Percentiles rank a stretch among this genome's conserved stretches.
Evolutionary conservation across 2,329 filamentous ascomycete species (phyloP).

Genomic region (Fusarium torulosum): DNA sequence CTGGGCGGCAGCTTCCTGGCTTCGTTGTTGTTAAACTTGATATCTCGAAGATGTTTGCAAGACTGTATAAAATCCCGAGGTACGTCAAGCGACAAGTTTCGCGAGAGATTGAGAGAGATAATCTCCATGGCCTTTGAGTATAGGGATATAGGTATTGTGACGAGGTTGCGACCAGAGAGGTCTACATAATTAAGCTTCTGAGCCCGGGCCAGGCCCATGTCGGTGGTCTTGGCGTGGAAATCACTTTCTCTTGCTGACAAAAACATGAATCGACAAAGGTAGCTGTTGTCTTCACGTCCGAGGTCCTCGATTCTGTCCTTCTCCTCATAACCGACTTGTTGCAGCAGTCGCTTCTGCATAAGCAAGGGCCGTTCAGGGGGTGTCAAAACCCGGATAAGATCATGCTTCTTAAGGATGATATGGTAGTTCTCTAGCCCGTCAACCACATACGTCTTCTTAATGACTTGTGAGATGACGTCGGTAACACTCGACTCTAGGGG

Average conservation of each 20-base stretch:
- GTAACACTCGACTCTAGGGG: slow-evolving; percentile 84
- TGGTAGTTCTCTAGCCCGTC: slow-evolving; percentile 95
- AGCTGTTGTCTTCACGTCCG: slow-evolving; percentile 96
- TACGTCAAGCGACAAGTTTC: slow-evolving; percentile 91
- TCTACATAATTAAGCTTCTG: slow-evolving; percentile 96
- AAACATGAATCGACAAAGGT: slow-evolving; percentile 95
- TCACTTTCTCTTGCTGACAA: slow-evolving; percentile 89
- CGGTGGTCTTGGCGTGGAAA: slow-evolving; percentile 75
- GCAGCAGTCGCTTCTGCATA: slow-evolving; percentile 90
- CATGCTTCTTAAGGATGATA: slow-evolving; percentile 94
- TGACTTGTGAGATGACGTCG: slow-evolving; percentile 89
- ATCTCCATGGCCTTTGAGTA: slow-evolving; percentile 94
- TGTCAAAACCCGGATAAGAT: slow-evolving; percentile 84
- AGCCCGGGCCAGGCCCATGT: slow-evolving; percentile 83
- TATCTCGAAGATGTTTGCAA: slow-evolving; percentile 90
- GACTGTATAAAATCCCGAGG: slow-evolving; percentile 97
- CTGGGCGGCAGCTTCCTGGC: slow-evolving; percentile 87
- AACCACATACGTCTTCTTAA: slow-evolving; percentile 93
- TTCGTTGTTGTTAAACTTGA: slow-evolving; percentile 96
- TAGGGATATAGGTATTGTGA: slow-evolving; percentile 93
- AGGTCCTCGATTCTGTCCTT: slow-evolving; percentile 91
- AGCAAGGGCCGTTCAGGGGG: slow-evolving; percentile 84
- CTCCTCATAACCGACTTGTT: slow-evolving; percentile 91
- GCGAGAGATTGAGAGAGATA: slow-evolving; percentile 91
- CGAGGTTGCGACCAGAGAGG: slow-evolving; percentile 86